phyloP scores from a whole-genome alignment of 495 filamentous ascomycete species.

The Xylaria bambusicola region DNA sequence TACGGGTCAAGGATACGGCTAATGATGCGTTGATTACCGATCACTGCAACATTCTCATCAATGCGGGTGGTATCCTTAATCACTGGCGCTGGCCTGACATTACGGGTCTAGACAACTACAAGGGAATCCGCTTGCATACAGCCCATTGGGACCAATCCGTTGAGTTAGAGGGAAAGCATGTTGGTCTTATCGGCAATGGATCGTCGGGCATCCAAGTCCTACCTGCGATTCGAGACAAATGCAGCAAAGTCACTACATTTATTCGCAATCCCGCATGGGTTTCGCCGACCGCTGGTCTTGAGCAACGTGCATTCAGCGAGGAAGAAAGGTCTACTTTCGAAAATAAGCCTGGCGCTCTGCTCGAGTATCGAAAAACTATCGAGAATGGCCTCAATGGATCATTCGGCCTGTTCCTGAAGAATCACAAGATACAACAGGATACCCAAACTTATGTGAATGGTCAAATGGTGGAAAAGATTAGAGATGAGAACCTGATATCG shows the following conservation, averaged over 20 bases:
- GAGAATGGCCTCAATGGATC: conserved; percentile 48
- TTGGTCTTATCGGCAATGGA: conserved; percentile 42
- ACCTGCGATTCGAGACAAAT: conserved; percentile 46
- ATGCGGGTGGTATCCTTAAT: conserved; percentile 26
- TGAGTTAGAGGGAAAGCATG: conserved; percentile 49
- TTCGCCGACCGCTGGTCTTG: conserved; percentile 48
- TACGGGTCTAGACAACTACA: conserved; percentile 44
- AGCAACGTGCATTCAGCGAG: conserved; percentile 36
- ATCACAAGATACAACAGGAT: conserved; percentile 40
- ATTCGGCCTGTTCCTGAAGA: conserved; percentile 49
- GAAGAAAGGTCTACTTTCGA: conserved; percentile 37
- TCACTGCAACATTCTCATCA: conserved; percentile 29
- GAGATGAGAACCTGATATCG: conserved; percentile 35
- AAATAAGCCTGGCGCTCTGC: conserved; percentile 39
- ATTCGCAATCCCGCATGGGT: conserved; percentile 63
- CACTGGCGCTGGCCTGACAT: conserved; percentile 54
- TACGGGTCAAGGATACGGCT: conserved; percentile 32
- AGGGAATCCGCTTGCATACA: conserved; percentile 51
- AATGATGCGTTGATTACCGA: conserved; percentile 24
- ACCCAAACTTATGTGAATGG: conserved; percentile 28
- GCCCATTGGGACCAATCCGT: conserved; percentile 53
- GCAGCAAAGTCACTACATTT: conserved; percentile 34
- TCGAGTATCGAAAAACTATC: conserved; percentile 39
- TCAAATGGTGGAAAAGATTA: conserved; percentile 48
- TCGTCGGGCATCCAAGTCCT: conserved; percentile 53